Conservation (phyloP, 768 basidiomycete species). For the Asterophora parasitica region DNA sequence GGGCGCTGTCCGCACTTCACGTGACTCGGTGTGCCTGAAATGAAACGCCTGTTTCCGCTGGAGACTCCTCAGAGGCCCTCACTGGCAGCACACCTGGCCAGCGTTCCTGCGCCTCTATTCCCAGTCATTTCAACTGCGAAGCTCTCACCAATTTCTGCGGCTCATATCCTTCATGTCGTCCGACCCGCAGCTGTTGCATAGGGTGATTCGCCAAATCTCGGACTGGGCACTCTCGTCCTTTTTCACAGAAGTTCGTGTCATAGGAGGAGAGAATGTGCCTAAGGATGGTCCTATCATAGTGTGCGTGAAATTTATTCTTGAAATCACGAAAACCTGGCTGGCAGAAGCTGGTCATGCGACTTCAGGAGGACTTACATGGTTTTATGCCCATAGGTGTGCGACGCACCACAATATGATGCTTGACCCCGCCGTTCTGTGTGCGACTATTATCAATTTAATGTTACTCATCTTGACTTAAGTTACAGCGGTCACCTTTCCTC, state of each 20-base stretch:
- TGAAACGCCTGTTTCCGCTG: neutral
- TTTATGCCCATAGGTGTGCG: constrained; percentile 48
- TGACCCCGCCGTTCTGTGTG: constrained; percentile 79
- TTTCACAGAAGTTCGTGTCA: constrained; percentile 82
- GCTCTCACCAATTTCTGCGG: neutral
- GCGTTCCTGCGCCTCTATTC: neutral
- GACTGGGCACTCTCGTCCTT: constrained; percentile 76
- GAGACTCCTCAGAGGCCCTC: neutral
- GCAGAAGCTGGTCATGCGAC: neutral
- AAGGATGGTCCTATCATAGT: constrained; percentile 86
- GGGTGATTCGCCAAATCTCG: constrained; percentile 66
- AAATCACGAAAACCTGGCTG: neutral
- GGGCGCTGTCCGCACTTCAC: too few relatives aligned
- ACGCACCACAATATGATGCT: constrained; percentile 97
- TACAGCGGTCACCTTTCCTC: constrained; percentile 79
- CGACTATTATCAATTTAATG: neutral
- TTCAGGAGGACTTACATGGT: neutral
- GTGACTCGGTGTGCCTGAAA: neutral
- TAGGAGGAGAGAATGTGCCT: constrained; percentile 88
- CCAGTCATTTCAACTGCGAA: neutral
- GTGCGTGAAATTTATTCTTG: constrained; percentile 45
- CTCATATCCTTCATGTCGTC: constrained; percentile 21
- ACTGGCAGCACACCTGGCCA: neutral
- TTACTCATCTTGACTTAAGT: constrained; percentile 7
- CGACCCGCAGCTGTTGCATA: constrained; percentile 52